Evolutionary conservation across 805 yeast genomes (phyloP).

Genomic region (Lipomyces japonicus): DNA sequence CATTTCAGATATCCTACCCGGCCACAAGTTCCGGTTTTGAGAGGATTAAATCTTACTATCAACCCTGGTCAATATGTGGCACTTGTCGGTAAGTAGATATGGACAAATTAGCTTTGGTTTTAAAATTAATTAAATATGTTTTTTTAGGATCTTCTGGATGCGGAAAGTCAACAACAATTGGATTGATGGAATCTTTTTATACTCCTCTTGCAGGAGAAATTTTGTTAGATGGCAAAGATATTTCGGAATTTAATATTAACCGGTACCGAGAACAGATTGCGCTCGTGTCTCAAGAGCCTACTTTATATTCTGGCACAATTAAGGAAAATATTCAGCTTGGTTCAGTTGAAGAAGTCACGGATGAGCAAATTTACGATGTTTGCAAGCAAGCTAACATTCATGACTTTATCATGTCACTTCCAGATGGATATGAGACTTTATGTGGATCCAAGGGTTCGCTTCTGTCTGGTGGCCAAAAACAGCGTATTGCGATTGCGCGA

Average conservation of each 20-base stretch:
- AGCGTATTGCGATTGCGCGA: constrained; percentile 71
- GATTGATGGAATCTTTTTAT: constrained; percentile 52
- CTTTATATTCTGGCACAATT: constrained; percentile 53
- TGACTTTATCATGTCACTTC: constrained; percentile 53
- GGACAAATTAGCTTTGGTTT: background rate
- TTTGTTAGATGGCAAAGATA: constrained; percentile 50
- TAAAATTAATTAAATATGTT: background rate
- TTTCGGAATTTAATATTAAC: constrained; percentile 47
- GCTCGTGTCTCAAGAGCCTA: constrained; percentile 61
- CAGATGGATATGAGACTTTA: constrained; percentile 58
- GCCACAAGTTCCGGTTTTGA: constrained; percentile 48
- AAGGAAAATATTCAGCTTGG: constrained; percentile 57
- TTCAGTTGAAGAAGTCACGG: constrained; percentile 37
- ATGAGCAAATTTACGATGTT: constrained; percentile 47
- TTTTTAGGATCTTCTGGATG: constrained; percentile 47
- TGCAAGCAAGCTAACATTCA: constrained; percentile 54
- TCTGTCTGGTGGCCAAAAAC: constrained; percentile 74
- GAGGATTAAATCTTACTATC: constrained; percentile 49
- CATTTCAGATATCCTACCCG: constrained; percentile 65
- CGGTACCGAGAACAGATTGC: constrained; percentile 53
- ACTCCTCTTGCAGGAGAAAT: constrained; percentile 49
- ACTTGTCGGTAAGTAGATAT: constrained; percentile 49
- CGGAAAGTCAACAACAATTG: constrained; percentile 58
- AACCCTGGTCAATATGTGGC: constrained; percentile 54
- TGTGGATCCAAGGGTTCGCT: constrained; percentile 56